Percentiles rank a stretch among this genome's conserved stretches.
Evolutionary conservation across 495 filamentous ascomycete species (phyloP).

Genomic region (Thermothielavioides terrestris): DNA sequence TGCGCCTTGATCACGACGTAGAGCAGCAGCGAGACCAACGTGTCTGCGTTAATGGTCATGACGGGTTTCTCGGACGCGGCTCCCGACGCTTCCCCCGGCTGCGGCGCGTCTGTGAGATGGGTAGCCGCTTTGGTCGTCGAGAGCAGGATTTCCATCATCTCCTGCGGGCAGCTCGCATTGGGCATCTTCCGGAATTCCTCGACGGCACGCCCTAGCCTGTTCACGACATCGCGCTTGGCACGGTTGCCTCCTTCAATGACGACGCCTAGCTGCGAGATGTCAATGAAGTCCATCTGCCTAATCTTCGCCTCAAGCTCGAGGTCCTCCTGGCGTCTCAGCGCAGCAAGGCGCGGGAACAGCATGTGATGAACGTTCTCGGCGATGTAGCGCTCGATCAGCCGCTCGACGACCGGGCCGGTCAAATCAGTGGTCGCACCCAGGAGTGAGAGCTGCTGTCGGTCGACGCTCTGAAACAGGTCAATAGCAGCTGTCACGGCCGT

Average conservation of each 20-base stretch:
- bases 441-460: conserved; percentile 88
- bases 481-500: conserved; percentile 88
- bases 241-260: conserved; percentile 61
- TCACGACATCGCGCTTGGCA: conserved; percentile 64
- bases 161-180: conserved; percentile 77
- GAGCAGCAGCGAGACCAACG: conserved; percentile 83
- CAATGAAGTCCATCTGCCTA: conserved; percentile 83
- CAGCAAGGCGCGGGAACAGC: conserved; percentile 70
- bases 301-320: conserved; percentile 86
- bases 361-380: conserved; percentile 87
- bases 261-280: conserved; percentile 91
- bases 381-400: conserved; percentile 90
- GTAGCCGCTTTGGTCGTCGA: conserved; percentile 82
- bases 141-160: conserved; percentile 86
- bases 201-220: conserved; percentile 64
- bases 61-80: conserved; percentile 36
- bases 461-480: conserved; percentile 89
- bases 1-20: conserved; percentile 90
- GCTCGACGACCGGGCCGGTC: conserved; percentile 84
- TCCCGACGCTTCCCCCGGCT: conserved; percentile 10
- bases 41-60: conserved; percentile 90
- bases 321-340: conserved; percentile 71
- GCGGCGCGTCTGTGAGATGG: conserved; percentile 39
- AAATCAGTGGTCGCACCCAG: conserved; percentile 89
- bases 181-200: conserved; percentile 85